Percentiles rank a stretch among this genome's conserved stretches.
phyloP scores from a whole-genome alignment of 768 basidiomycete genomes.

The Porphyrellus cyaneotinctus region DNA sequence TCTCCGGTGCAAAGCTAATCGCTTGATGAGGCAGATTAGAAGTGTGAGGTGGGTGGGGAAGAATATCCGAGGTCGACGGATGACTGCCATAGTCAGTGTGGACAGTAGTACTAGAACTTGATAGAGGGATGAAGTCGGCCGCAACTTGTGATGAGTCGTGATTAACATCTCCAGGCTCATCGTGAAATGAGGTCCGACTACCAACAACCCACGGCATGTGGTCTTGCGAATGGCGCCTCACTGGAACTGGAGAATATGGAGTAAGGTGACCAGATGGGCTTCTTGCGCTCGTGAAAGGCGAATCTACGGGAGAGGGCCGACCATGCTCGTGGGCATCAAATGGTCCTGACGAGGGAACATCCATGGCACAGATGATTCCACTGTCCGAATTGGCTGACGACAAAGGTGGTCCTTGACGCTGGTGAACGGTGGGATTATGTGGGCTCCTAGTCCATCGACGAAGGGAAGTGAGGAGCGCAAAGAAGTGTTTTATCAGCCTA shows the following conservation, averaged over 20 bases:
- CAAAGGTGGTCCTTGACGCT: not conserved
- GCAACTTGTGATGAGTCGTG: not conserved
- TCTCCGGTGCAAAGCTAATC: not conserved
- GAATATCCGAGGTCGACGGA: not conserved
- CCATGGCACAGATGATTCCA: constrained; percentile 16
- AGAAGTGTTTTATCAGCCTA: not conserved
- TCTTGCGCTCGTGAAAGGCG: constrained; percentile 8
- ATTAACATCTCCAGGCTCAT: constrained; percentile 12
- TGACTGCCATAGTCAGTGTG: not conserved
- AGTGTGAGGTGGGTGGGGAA: not conserved
- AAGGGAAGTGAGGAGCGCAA: constrained; percentile 2
- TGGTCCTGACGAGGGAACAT: constrained; percentile 1
- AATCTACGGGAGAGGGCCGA: constrained; percentile 12
- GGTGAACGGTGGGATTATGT: not conserved
- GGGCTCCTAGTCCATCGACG: not conserved
- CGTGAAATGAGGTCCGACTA: constrained; percentile 14
- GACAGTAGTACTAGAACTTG: not conserved
- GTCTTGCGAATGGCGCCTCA: constrained; percentile 11
- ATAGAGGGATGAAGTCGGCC: not conserved
- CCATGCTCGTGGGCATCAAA: not conserved
- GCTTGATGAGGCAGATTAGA: not conserved
- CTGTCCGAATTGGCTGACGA: not conserved
- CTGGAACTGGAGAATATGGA: constrained; percentile 7
- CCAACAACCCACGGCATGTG: constrained; percentile 2
- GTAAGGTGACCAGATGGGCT: constrained; percentile 22